These are phyloP conservation scores for Mycena metata DNA, from an alignment of 768 basidiomycete species.

Conservation along the genomic window DNA sequence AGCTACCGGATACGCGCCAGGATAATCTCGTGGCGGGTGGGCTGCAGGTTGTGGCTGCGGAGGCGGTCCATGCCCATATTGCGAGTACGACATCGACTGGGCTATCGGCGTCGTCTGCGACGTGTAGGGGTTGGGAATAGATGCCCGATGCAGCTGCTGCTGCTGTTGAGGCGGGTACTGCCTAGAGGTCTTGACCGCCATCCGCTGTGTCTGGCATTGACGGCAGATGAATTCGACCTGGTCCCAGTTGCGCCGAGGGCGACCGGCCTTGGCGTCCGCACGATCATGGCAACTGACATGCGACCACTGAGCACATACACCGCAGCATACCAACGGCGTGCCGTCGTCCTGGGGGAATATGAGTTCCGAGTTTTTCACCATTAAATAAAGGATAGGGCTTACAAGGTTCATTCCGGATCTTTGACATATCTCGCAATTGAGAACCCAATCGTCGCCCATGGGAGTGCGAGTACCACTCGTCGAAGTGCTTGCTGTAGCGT, in stretches of 20 bases:
- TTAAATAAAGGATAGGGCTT: constrained; percentile 46
- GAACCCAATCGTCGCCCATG: constrained; percentile 79
- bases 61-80: constrained; percentile 6
- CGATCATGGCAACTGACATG: constrained; percentile 89
- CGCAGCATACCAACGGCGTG: constrained; percentile 84
- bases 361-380: not conserved
- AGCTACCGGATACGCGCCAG: constrained; percentile 17
- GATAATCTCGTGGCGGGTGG: constrained; percentile 10
- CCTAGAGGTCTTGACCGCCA: constrained; percentile 21
- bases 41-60: not conserved
- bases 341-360: constrained; percentile 76
- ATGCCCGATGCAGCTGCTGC: not conserved
- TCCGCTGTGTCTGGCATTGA: constrained; percentile 58
- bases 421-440: constrained; percentile 90
- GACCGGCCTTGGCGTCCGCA: constrained; percentile 74
- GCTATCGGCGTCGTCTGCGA: not conserved
- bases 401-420: constrained; percentile 82
- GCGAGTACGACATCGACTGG: constrained; percentile 18
- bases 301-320: constrained; percentile 88
- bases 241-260: constrained; percentile 85
- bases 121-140: constrained; percentile 2
- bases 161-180: constrained; percentile 7
- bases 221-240: constrained; percentile 85
- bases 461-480: constrained; percentile 67
- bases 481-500: constrained; percentile 38